A percentile compares a stretch with the other conserved stretches of the same genome.
Evolutionary conservation across 805 yeast genomes (phyloP).

Genomic region (Starmerella floricola): DNA sequence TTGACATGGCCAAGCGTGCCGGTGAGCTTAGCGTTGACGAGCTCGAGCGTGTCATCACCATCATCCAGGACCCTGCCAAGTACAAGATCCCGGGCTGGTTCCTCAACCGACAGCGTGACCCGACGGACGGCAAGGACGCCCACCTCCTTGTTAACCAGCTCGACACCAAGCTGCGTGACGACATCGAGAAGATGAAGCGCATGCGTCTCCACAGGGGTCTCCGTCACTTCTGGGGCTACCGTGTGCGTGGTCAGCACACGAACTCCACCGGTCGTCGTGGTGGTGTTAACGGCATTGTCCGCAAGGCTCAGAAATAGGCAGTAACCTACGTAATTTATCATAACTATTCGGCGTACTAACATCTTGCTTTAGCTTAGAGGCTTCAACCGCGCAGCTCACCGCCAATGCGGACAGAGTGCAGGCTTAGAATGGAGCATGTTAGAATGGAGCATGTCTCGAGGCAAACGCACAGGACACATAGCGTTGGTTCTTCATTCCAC

Average conservation of each 20-base stretch:
- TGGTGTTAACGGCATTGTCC: conserved; percentile 34
- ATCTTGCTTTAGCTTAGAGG: too few species aligned
- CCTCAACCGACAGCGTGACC: conserved; percentile 98
- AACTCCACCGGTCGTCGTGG: conserved; percentile 99
- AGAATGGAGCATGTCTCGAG: too few species aligned
- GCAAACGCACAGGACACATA: too few species aligned
- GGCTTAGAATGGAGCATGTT: too few species aligned
- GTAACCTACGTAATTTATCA: conserved; percentile 11
- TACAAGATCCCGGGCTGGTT: conserved; percentile 99
- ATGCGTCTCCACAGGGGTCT: conserved; percentile 99
- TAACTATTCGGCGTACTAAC: too few species aligned
- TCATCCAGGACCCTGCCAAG: conserved; percentile 99
- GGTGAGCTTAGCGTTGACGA: conserved; percentile 99
- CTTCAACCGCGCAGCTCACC: too few species aligned
- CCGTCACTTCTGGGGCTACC: conserved; percentile 99
- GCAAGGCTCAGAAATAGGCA: conserved; percentile 26
- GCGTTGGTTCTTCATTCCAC: too few species aligned
- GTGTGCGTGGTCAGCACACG: conserved; percentile 99
- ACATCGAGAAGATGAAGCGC: conserved; percentile 98
- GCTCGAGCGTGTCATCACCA: conserved; percentile 98
- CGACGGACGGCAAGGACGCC: conserved; percentile 97
- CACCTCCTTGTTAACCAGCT: conserved; percentile 98
- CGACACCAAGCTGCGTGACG: conserved; percentile 99
- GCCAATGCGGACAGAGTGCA: too few species aligned
- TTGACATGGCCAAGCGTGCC: conserved; percentile 95